Evolutionary conservation across 495 filamentous ascomycete genomes (phyloP).

Genomic region (Penicillium silybi): DNA sequence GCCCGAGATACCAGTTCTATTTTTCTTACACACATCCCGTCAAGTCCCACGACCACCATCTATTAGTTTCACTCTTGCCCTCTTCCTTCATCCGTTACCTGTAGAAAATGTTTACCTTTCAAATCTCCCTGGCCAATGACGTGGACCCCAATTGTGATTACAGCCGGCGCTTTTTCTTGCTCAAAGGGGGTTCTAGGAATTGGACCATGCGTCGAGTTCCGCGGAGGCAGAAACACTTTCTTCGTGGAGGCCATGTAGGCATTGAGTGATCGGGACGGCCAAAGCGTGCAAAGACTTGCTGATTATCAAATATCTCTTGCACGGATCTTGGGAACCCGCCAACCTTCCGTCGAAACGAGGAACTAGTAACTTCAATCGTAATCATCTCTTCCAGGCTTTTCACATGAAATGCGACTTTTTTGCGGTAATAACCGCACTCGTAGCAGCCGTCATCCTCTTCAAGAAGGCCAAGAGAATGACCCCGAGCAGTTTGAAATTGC

Average conservation of each 20-base stretch:
- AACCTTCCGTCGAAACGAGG: conserved; percentile 6
- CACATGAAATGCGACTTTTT: conserved; percentile 12
- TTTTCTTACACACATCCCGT: no score
- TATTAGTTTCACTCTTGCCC: no score
- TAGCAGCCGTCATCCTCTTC: conserved; percentile 12
- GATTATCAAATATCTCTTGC: conserved; percentile 10
- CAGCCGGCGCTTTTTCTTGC: neutral
- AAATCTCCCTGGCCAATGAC: no score
- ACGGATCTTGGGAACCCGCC: conserved; percentile 19
- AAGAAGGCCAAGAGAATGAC: conserved; percentile 9
- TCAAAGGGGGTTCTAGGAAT: conserved; percentile 4
- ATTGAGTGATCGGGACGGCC: conserved; percentile 18
- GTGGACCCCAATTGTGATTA: no score
- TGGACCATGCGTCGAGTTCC: conserved; percentile 3
- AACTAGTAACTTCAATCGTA: conserved; percentile 5
- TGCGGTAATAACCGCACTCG: conserved; percentile 18
- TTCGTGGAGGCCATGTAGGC: conserved; percentile 4
- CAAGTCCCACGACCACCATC: no score
- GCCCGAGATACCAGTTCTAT: no score
- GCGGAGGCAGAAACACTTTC: conserved; percentile 10
- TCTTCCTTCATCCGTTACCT: no score
- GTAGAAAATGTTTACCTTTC: no score
- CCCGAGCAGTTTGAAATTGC: conserved; percentile 4
- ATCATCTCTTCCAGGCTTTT: conserved; percentile 15
- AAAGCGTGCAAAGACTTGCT: conserved; percentile 14